Conservation (phyloP, 257 asterid genomes). For the Solanum gandarillasii region DNA sequence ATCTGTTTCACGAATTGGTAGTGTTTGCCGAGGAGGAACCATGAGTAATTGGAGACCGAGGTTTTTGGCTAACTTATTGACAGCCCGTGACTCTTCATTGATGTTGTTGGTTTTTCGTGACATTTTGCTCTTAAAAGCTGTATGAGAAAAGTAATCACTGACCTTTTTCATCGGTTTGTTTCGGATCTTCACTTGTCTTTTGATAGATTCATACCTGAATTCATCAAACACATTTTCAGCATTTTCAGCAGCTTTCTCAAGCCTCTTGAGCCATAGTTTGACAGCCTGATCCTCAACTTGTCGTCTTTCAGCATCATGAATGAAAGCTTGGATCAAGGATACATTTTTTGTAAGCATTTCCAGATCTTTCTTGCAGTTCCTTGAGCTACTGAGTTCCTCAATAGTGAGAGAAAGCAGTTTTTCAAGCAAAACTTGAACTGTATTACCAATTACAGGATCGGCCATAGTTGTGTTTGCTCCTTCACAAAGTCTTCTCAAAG, state of each 20-base stretch:
- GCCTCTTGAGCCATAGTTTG: background rate
- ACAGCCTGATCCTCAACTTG: background rate
- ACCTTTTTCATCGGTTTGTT: background rate
- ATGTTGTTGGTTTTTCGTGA: background rate
- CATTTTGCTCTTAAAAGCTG: background rate
- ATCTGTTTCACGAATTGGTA: background rate
- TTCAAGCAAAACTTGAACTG: background rate
- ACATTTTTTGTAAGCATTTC: background rate
- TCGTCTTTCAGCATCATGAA: conserved; percentile 3
- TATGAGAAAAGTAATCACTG: background rate
- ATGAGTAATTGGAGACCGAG: background rate
- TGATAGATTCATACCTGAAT: background rate
- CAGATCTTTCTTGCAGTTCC: background rate
- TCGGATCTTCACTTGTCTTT: background rate
- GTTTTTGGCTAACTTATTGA: background rate
- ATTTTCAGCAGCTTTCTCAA: background rate
- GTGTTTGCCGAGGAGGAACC: background rate
- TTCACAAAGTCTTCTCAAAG: background rate
- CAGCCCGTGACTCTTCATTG: background rate
- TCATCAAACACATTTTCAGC: conserved; percentile 11
- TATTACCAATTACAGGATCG: background rate
- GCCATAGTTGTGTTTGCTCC: background rate
- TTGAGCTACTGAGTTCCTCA: background rate
- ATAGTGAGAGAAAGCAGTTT: background rate
- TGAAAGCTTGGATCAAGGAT: background rate